Evolutionary conservation across 495 filamentous ascomycete genomes (phyloP).

Genomic region (Penicillium cinerascens): DNA sequence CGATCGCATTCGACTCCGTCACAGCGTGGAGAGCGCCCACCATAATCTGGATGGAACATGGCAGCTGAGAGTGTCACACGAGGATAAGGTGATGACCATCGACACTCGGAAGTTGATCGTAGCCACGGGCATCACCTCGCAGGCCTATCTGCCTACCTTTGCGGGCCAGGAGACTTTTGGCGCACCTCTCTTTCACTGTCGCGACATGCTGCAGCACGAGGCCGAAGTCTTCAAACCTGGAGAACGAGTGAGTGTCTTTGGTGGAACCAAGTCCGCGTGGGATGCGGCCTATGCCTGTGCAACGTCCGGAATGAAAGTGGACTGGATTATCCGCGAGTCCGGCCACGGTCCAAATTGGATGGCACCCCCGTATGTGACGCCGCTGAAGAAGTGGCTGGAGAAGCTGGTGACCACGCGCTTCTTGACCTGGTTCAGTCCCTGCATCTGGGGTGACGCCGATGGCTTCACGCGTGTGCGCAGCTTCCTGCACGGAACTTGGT

Average conservation of each 20-base stretch:
- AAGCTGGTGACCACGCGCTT: conserved; percentile 62
- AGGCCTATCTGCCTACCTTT: conserved; percentile 52
- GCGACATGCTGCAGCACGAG: conserved; percentile 49
- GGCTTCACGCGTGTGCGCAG: conserved; percentile 41
- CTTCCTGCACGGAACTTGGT: conserved; percentile 63
- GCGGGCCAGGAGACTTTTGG: conserved; percentile 48
- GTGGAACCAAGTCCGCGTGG: conserved; percentile 72
- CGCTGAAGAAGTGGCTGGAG: conserved; percentile 57
- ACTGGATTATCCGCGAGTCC: conserved; percentile 75
- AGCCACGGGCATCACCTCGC: conserved; percentile 66
- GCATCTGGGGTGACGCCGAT: conserved; percentile 57
- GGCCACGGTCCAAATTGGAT: conserved; percentile 76
- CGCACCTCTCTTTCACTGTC: conserved; percentile 61
- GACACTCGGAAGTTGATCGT: conserved; percentile 59
- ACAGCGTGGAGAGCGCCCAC: conserved; percentile 51
- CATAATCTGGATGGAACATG: conserved; percentile 41
- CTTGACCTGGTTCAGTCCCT: conserved; percentile 64
- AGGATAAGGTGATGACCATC: conserved; percentile 25
- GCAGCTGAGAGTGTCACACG: conserved; percentile 31
- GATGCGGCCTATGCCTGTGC: conserved; percentile 72
- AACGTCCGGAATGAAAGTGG: conserved; percentile 59
- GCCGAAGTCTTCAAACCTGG: conserved; percentile 28
- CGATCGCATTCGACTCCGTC: conserved; percentile 49
- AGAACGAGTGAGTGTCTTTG: conserved; percentile 57
- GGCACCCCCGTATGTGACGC: conserved; percentile 60